Base-by-base conservation (phyloP, 495 filamentous ascomycete species). In the Oidiodendron maius region DNA sequence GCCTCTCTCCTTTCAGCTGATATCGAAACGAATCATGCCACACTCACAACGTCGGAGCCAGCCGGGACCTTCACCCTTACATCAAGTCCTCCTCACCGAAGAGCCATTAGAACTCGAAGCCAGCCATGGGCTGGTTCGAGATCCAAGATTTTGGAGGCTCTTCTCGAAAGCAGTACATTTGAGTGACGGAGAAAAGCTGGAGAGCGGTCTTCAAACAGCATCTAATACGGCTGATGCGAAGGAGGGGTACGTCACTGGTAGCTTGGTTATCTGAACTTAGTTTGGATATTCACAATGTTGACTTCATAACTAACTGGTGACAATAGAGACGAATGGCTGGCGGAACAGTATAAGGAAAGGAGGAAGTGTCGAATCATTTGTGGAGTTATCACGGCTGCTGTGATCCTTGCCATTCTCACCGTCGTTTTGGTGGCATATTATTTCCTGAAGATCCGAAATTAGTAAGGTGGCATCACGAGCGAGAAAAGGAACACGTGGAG, bases 101-200 rank as follows among this genome's bases (percentile, higher is more conserved):
- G 53, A 49, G 9, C 39, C 54, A 6, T 53, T 50, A 5, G 40
- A 40, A 48, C 32, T n/a, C 13, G 39, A 25, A 51, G 57, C 61
- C 9, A 64, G 60, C 11, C 61, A 64, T 59, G 66, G 70, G 4
- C 62, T 71, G 11, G 70, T 79, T 42, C 69, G 71, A 22, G 81
- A 84, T 53, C 80, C 81, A 13, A 66, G 60, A 34, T 84, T 84
- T 62, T 83, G 80, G 81, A 70, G 69, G 16, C 71, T 79, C 10
- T 51, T 51, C 34, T 51, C 48, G 18, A 45, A 32, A 5, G 48
- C 48, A 3, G 41, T 45, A 12, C 48, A 82, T 48, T 60, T 63
- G 18, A 64, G 52, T 6, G 48, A 51, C 23, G 32, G 23, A 17
- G 53, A 52, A 9, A n/a, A n/a, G n/a, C 28, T 16, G 15, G 39